phyloP scores from a whole-genome alignment of 2,329 filamentous ascomycete genomes.

The Leptographium procerum region DNA sequence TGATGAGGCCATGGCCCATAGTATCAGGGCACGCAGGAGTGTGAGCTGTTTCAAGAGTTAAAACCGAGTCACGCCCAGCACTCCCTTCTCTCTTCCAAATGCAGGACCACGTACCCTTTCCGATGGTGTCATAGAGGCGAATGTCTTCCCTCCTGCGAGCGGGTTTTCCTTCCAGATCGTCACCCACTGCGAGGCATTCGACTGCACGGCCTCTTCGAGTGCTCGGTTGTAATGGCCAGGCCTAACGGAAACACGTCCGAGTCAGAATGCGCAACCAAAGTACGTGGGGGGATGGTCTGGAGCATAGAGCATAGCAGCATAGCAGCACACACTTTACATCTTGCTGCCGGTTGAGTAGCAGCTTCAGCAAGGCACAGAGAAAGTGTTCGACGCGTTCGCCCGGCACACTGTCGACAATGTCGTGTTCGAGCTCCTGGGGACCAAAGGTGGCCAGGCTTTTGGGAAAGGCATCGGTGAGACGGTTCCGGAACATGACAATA shows the following conservation, averaged over 20 bases:
- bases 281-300: conserved; percentile 11
- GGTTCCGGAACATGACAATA: conserved; percentile 93
- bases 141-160: conserved; percentile 66
- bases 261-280: background rate
- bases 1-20: conserved; percentile 85
- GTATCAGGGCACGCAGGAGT: conserved; percentile 67
- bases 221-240: conserved; percentile 87
- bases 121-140: conserved; percentile 69
- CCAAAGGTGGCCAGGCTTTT: conserved; percentile 82
- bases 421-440: conserved; percentile 87
- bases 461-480: conserved; percentile 82
- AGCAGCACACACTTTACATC: conserved; percentile 90
- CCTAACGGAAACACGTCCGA: conserved; percentile 34
- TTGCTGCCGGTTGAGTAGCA: conserved; percentile 94
- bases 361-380: conserved; percentile 74
- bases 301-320: no score
- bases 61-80: background rate
- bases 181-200: conserved; percentile 83
- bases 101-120: conserved; percentile 53
- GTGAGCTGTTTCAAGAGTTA: conserved; percentile 50
- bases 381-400: conserved; percentile 80
- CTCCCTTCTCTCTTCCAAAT: background rate
- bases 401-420: conserved; percentile 65
- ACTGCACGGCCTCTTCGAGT: conserved; percentile 80
- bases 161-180: conserved; percentile 76